Base-by-base conservation (phyloP, 1,284 basidiomycete species). In the Ganoderma leucocontextum region DNA sequence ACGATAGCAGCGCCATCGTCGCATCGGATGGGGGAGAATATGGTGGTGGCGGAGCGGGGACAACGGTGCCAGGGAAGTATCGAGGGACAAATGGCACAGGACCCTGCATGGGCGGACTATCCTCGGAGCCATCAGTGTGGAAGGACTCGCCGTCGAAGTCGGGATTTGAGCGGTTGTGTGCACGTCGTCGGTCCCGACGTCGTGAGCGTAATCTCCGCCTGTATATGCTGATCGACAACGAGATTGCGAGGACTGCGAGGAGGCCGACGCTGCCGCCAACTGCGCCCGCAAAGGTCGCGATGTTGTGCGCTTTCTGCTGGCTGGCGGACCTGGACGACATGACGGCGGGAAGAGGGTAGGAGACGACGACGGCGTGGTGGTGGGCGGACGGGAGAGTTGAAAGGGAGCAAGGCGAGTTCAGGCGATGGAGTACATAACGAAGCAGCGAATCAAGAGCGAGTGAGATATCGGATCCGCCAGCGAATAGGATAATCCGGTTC, bases 251-350 rank as follows among this genome's bases (percentile, higher is more conserved):
- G 44, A 85, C 72, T 13, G 79, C 80, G 12, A 89, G 81, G 22
- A 87, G 81, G 22, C 87, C 87, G 35, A 87, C 81, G 42, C 81
- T 83, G 41, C 85, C 85, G 1, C 84, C 86, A 29, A 89, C 80
- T 5, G 84, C 86, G 38, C 83, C 86, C 1, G 79, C 87, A 71
- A 89, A 89, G 6, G 87, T 87, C 9, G 81, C 84, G 62, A 84
- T 75, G 62, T 84, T 84, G 69, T 82, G 81, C 58, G 65, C 67
- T 66, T 70, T 75, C 64, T 62, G 49, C 57, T 60, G 65, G 64
- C 64, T 66, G 47, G 72, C 69, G 58, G 75, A 68, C 47, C 74
- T 76, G 69, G 75, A 69, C 58, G 70, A 66, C 66, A 72, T 72
- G 70, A 60, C 53, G 69, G 63, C 44, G 69, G 71, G 66, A 69